Evolutionary conservation across 2,329 filamentous ascomycete genomes (phyloP), one percentile per base, ranked within the genome.

Genomic region (Achaetomium macrosporum): DNA sequence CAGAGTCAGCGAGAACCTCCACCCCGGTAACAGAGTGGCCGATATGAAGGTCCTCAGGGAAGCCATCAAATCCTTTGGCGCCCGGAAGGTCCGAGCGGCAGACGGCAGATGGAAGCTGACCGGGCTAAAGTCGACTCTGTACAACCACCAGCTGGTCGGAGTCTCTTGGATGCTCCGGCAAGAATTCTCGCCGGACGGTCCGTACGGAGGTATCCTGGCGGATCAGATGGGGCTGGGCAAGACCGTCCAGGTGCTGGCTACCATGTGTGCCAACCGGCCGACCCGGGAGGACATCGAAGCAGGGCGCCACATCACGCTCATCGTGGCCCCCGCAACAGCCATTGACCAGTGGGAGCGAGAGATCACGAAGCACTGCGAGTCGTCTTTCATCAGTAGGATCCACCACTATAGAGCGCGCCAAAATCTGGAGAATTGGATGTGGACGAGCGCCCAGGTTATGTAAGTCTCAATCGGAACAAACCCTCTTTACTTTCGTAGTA

Each of bases 181-280:
- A 20, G 54, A 56, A 25, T 46, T 39, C 29, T 45, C 44, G 1
- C 50, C 45, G 0, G 16, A 53, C 8, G 36, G 43, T 5, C 44
- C 37, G 4, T 37, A 42, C 16, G 83, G 83, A 2, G 83, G 82
- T 0, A 70, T 86, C 1, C 59, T 85, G 0, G 79, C 76, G 0
- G 82, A 86, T 60, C 76, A 76, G 30, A 84, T 85, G 80, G 83
- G 83, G 0, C 64, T 85, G 1, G 83, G 83, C 0, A 87, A 87
- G 65, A 86, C 83, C 0, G 72, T 83, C 4, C 77, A 82, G 60
- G 59, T 62, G 2, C 46, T 71, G 7, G 68, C 67, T 3, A 65
- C 63, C 40, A 69, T 71, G 56, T 55, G 65, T 2, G 67, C 61
- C 1, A 71, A 65, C 16, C 74, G 72, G 0, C 75, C 71, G 0